These are phyloP conservation scores for Tetrapisispora namnaoensis DNA, from an alignment of 805 yeast genomes.

Conservation along the genomic window DNA sequence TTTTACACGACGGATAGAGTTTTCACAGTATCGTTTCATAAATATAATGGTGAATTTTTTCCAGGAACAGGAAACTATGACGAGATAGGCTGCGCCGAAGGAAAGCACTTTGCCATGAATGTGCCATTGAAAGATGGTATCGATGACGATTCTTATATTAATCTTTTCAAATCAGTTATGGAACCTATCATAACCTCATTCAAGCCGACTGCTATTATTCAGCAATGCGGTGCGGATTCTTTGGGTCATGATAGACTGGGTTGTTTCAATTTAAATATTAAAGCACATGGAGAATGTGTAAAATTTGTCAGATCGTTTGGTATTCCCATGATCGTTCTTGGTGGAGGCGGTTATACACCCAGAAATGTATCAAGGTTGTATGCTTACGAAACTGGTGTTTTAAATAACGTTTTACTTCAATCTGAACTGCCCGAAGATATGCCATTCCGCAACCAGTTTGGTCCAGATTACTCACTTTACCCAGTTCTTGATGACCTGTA, in stretches of 20 bases:
- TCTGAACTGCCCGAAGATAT: constrained; percentile 62
- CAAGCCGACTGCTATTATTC: constrained; percentile 93
- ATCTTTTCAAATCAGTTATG: constrained; percentile 54
- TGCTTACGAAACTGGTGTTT: constrained; percentile 86
- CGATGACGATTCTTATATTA: constrained; percentile 60
- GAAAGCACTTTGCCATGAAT: constrained; percentile 74
- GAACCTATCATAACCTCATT: constrained; percentile 81
- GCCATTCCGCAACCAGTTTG: constrained; percentile 76
- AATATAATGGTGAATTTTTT: constrained; percentile 80
- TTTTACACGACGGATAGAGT: constrained; percentile 87
- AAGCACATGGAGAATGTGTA: constrained; percentile 94
- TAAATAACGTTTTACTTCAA: constrained; percentile 69
- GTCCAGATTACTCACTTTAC: constrained; percentile 84
- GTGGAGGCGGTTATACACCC: constrained; percentile 98
- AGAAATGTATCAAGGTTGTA: constrained; percentile 92
- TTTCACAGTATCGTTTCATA: constrained; percentile 84
- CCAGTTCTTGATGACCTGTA: constrained; percentile 71
- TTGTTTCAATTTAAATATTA: constrained; percentile 86
- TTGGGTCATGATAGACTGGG: constrained; percentile 93
- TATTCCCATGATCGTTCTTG: constrained; percentile 85
- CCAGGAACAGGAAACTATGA: constrained; percentile 88
- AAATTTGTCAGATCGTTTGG: constrained; percentile 77
- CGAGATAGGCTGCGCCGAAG: constrained; percentile 77
- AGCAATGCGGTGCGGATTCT: constrained; percentile 98
- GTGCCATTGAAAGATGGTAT: constrained; percentile 90